Percentiles rank a stretch among this genome's conserved stretches.
phyloP scores from a whole-genome alignment of 2,329 filamentous ascomycete genomes.

The Achaetomium macrosporum region DNA sequence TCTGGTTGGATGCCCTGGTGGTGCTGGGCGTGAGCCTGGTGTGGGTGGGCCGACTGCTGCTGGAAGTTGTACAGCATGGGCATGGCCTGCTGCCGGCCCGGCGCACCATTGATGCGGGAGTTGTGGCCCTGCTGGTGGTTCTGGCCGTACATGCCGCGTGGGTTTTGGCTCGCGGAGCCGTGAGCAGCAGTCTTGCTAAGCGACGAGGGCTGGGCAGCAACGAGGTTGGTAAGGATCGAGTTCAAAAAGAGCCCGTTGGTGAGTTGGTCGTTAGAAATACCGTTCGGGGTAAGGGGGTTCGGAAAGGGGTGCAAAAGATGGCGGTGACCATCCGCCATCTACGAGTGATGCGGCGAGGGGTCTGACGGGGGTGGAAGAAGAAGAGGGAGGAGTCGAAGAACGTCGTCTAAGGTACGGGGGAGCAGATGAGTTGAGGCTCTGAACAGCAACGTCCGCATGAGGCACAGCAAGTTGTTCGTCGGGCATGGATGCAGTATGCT shows the following conservation, averaged over 20 bases:
- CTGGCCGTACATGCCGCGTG: constrained; percentile 65
- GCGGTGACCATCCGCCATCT: constrained; percentile 65
- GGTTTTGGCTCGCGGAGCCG: constrained; percentile 29
- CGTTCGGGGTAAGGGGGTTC: constrained; percentile 53
- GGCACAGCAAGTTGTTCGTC: constrained; percentile 22
- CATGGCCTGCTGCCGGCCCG: constrained; percentile 48
- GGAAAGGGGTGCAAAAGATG: constrained; percentile 54
- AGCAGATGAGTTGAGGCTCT: constrained; percentile 23
- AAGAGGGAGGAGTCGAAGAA: background rate
- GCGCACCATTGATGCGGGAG: constrained; percentile 68
- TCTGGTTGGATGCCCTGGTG: constrained; percentile 56
- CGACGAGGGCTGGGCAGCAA: constrained; percentile 25
- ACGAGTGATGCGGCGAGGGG: constrained; percentile 33
- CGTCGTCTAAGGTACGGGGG: constrained; percentile 8
- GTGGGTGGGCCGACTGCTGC: constrained; percentile 54
- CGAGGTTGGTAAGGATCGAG: constrained; percentile 31
- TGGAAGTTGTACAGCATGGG: constrained; percentile 67
- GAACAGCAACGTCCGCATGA: constrained; percentile 26
- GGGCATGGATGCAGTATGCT: constrained; percentile 25
- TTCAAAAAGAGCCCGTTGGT: constrained; percentile 30
- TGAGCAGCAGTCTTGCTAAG: constrained; percentile 28
- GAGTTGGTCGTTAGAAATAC: constrained; percentile 42
- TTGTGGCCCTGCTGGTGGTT: constrained; percentile 67
- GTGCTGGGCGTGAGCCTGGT: constrained; percentile 60
- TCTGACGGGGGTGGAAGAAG: background rate